Conservation (phyloP, 805 yeast genomes). For the Starmerella sp. region DNA sequence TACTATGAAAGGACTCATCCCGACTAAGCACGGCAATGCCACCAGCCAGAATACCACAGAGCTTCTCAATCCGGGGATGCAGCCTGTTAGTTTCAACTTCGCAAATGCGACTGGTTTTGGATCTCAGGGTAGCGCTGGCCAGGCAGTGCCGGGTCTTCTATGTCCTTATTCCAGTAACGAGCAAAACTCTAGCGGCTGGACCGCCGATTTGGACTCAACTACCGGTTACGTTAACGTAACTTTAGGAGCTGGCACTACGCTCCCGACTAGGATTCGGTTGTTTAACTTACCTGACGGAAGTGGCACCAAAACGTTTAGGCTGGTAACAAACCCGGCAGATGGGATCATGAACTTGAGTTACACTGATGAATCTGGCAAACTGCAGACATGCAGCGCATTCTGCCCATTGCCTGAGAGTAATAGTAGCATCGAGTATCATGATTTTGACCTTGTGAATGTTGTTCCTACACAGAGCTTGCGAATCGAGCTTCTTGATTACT, state of each 20-base stretch:
- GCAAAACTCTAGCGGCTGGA: constrained; percentile 12
- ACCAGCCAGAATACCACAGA: constrained; percentile 8
- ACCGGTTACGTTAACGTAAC: constrained; percentile 16
- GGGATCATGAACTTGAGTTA: constrained; percentile 90
- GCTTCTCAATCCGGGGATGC: constrained; percentile 15
- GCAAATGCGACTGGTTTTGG: constrained; percentile 17
- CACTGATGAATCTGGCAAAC: constrained; percentile 55
- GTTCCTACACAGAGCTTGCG: constrained; percentile 51
- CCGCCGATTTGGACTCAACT: constrained; percentile 15
- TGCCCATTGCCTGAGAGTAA: constrained; percentile 54
- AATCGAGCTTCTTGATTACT: constrained; percentile 52
- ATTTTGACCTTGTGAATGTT: constrained; percentile 66
- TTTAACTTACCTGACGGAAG: constrained; percentile 46
- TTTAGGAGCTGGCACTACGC: constrained; percentile 27
- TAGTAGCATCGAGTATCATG: constrained; percentile 40
- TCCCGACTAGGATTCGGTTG: constrained; percentile 62
- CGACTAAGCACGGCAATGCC: constrained; percentile 9
- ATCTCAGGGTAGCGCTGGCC: background rate
- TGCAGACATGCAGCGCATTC: constrained; percentile 68
- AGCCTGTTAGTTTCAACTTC: constrained; percentile 13
- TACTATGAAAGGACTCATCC: constrained; percentile 49
- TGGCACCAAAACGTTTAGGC: constrained; percentile 50
- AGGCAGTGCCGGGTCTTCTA: constrained; percentile 30
- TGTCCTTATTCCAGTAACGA: constrained; percentile 42
- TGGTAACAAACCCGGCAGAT: constrained; percentile 64